Evolutionary conservation across 2,329 filamentous ascomycete species (phyloP).

Genomic region (Metarhizium anisopliae): DNA sequence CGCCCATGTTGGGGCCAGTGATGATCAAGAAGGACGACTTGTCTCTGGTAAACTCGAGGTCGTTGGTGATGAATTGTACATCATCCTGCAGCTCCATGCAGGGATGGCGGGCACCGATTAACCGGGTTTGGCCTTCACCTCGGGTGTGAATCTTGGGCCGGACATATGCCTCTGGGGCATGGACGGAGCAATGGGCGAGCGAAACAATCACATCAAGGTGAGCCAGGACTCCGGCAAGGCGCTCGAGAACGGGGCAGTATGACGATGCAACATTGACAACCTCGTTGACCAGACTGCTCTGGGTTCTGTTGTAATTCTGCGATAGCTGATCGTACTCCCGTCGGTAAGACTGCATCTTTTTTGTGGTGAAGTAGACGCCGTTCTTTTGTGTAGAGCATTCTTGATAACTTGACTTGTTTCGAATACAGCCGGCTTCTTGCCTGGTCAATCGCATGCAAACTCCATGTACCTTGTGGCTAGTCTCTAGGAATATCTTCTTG

Average conservation of each 20-base stretch:
- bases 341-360: conserved; percentile 66
- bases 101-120: conserved; percentile 91
- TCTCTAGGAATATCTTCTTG: conserved; percentile 94
- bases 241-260: conserved; percentile 87
- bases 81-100: conserved; percentile 99
- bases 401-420: conserved; percentile 81
- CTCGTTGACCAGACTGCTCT: conserved; percentile 82
- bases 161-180: conserved; percentile 86
- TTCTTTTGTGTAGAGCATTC: conserved; percentile 99
- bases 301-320: conserved; percentile 89
- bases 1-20: conserved; percentile 97
- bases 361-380: conserved; percentile 95
- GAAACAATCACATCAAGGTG: conserved; percentile 89
- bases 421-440: conserved; percentile 84
- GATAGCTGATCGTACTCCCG: conserved; percentile 91
- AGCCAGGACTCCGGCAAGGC: conserved; percentile 76
- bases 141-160: conserved; percentile 84
- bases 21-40: conserved; percentile 90
- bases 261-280: conserved; percentile 90
- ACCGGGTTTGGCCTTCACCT: conserved; percentile 76
- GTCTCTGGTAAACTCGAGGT: conserved; percentile 71
- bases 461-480: conserved; percentile 85
- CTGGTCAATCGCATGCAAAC: conserved; percentile 94
- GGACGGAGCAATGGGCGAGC: conserved; percentile 85
- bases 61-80: conserved; percentile 96